A percentile compares a stretch with the other conserved stretches of the same genome.
These are phyloP conservation scores for Hygrophoropsis aurantiaca DNA, from an alignment of 768 basidiomycete genomes.

Conservation along the genomic window DNA sequence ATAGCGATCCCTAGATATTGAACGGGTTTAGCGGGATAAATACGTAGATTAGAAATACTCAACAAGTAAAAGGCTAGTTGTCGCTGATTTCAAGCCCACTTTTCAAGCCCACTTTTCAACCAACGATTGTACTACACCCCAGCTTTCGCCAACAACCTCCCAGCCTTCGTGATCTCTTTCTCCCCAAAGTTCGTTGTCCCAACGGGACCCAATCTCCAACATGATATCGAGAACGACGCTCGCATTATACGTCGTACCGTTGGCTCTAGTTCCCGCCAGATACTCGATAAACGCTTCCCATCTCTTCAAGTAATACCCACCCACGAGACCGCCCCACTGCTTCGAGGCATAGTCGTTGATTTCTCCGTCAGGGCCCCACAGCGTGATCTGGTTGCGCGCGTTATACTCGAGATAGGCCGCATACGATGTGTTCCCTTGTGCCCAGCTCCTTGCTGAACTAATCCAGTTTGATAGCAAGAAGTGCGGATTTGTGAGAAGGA, in stretches of 20 bases:
- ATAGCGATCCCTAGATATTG: too few relatives aligned
- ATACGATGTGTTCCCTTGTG: constrained; percentile 19
- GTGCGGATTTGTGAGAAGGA: constrained; percentile 28
- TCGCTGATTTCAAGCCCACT: too few relatives aligned
- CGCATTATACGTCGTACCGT: constrained; percentile 20
- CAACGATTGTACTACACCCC: constrained; percentile 15
- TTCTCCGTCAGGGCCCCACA: constrained; percentile 33
- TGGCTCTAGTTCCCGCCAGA: constrained; percentile 19
- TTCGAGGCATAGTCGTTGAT: constrained; percentile 36
- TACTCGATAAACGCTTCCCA: constrained; percentile 28
- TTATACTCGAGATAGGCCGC: constrained; percentile 32
- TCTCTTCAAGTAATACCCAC: constrained; percentile 27
- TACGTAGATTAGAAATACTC: too few relatives aligned
- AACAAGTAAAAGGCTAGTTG: too few relatives aligned
- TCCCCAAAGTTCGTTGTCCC: constrained; percentile 25
- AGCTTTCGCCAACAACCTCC: constrained; percentile 21
- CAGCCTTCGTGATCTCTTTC: constrained; percentile 15
- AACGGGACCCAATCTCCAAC: constrained; percentile 23
- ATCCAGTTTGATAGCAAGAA: constrained; percentile 33
- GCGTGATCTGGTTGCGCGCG: constrained; percentile 35
- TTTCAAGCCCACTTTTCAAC: constrained; percentile 8
- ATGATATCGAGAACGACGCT: constrained; percentile 13
- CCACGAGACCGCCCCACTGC: constrained; percentile 33
- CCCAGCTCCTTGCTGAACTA: constrained; percentile 21
- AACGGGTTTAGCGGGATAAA: too few relatives aligned